Evolutionary conservation across 768 basidiomycete genomes (phyloP).

Genomic region (Russula earlei): DNA sequence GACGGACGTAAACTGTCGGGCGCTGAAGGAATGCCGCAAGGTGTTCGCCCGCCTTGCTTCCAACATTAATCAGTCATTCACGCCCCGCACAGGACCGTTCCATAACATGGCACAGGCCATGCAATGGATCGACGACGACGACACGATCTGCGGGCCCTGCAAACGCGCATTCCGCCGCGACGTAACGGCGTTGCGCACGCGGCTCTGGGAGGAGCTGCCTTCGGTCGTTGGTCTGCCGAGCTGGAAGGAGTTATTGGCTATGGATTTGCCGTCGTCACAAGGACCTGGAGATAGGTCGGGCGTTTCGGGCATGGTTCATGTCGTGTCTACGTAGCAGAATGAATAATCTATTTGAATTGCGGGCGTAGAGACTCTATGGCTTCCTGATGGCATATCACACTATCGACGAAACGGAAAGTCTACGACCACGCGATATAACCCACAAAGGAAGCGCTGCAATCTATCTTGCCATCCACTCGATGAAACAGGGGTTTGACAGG

Average conservation of each 20-base stretch:
- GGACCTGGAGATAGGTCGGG: background rate
- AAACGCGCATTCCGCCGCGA: slow-evolving; percentile 35
- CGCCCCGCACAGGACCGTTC: slow-evolving; percentile 41
- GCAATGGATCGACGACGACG: slow-evolving; percentile 29
- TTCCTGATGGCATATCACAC: background rate
- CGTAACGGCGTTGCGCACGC: slow-evolving; percentile 30
- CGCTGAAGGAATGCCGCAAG: slow-evolving; percentile 29
- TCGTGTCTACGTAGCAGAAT: background rate
- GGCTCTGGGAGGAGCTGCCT: slow-evolving; percentile 43
- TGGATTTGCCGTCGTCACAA: slow-evolving; percentile 24
- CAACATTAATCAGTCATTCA: slow-evolving; percentile 40
- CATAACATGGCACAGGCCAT: slow-evolving; percentile 45
- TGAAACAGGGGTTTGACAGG: background rate
- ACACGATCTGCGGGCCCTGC: slow-evolving; percentile 36
- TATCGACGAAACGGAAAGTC: background rate
- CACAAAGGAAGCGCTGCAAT: background rate
- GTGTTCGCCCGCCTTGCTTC: slow-evolving; percentile 36
- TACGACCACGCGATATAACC: background rate
- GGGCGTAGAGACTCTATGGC: background rate
- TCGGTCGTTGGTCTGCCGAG: slow-evolving; percentile 34
- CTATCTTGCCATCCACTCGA: background rate
- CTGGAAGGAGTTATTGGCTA: slow-evolving; percentile 36
- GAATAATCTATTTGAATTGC: background rate
- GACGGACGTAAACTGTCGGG: slow-evolving; percentile 26
- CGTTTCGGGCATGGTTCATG: background rate